Evolutionary conservation across 768 basidiomycete genomes (phyloP).

Genomic region (Phylloporus rhodoxanthus): DNA sequence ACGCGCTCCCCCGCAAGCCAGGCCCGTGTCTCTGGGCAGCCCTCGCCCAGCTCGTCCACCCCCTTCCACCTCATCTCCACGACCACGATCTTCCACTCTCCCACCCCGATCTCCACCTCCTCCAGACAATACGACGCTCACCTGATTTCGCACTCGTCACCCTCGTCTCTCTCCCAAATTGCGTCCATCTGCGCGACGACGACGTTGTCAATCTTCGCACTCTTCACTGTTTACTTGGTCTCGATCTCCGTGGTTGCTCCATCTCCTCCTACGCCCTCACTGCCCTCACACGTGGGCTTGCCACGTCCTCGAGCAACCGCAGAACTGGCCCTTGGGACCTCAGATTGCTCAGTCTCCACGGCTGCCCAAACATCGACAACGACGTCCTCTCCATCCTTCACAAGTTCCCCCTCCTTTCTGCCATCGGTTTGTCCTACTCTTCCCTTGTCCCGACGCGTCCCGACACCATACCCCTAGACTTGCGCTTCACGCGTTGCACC

Average conservation of each 20-base stretch:
- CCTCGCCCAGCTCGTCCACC: conserved; percentile 53
- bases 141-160: conserved; percentile 59
- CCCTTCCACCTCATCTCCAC: conserved; percentile 38
- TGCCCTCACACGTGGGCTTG: conserved; percentile 45
- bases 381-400: conserved; percentile 37
- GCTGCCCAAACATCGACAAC: conserved; percentile 47
- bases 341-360: conserved; percentile 50
- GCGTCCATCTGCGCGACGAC: conserved; percentile 52
- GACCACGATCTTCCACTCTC: conserved; percentile 45
- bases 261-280: conserved; percentile 51
- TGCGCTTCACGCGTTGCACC: conserved; percentile 45
- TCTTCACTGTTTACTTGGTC: conserved; percentile 51
- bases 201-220: conserved; percentile 44
- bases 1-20: conserved; percentile 29
- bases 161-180: conserved; percentile 52
- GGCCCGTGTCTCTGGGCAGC: conserved; percentile 62
- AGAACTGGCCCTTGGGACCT: conserved; percentile 50
- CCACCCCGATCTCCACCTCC: conserved; percentile 47
- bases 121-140: conserved; percentile 53
- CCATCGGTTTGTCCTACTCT: conserved; percentile 44
- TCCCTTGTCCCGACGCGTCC: conserved; percentile 1
- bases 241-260: conserved; percentile 56
- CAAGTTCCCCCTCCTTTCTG: conserved; percentile 53
- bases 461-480: conserved; percentile 31
- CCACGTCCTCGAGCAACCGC: conserved; percentile 17